These are phyloP conservation scores for Clarkia xantiana DNA, from an alignment of 345 rosid genomes.

Conservation along the genomic window DNA sequence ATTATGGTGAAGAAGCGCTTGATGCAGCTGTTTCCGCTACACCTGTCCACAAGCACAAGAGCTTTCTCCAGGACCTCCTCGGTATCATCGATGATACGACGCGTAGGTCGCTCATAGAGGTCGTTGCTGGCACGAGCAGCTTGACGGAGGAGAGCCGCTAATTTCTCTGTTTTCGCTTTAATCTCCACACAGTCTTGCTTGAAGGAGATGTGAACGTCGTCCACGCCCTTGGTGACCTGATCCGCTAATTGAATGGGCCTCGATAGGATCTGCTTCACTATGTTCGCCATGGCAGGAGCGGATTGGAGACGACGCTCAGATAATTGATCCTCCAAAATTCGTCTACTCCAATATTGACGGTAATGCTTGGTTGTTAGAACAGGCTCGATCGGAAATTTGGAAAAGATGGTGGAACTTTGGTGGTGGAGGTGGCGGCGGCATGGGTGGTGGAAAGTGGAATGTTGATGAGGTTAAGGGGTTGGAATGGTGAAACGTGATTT, in stretches of 20 bases:
- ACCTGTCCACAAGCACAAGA: neutral
- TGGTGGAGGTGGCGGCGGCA: too few species aligned
- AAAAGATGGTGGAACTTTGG: too few species aligned
- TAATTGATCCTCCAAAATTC: too few species aligned
- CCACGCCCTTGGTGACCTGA: constrained; percentile 5
- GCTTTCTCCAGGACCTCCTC: constrained; percentile 6
- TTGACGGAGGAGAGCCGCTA: constrained; percentile 4
- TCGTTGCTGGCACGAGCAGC: constrained; percentile 5
- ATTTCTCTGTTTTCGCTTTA: constrained; percentile 1
- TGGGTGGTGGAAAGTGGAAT: too few species aligned
- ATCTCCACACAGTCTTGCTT: constrained; percentile 5
- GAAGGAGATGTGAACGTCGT: neutral
- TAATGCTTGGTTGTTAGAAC: too few species aligned
- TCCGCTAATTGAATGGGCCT: constrained; percentile 5
- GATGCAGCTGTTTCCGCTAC: neutral
- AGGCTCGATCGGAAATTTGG: too few species aligned
- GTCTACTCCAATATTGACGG: too few species aligned
- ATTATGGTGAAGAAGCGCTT: constrained; percentile 5
- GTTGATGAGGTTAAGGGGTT: too few species aligned
- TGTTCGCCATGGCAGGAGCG: constrained; percentile 5
- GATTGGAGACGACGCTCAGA: too few species aligned
- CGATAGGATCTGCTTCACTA: constrained; percentile 6
- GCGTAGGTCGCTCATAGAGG: constrained; percentile 3
- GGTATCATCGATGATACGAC: constrained; percentile 5
- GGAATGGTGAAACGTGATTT: too few species aligned